phyloP scores from a whole-genome alignment of 2,329 filamentous ascomycete species.

The Bipolaris zeicola region DNA sequence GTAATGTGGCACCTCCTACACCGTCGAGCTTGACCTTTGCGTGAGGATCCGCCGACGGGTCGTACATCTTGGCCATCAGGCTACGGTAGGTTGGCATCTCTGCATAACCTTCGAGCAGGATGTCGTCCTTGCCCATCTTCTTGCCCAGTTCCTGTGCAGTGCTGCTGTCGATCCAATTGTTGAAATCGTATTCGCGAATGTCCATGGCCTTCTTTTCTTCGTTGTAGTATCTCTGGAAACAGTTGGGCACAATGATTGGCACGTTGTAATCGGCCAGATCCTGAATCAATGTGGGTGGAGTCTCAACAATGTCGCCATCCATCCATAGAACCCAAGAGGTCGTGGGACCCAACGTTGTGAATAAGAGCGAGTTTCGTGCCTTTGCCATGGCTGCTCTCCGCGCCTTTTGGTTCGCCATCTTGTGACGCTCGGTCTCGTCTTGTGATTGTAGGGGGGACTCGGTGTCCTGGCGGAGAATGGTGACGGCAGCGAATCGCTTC shows the following conservation, averaged over 20 bases:
- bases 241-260: conserved; percentile 92
- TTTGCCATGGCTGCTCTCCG: conserved; percentile 89
- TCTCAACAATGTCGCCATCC: conserved; percentile 89
- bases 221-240: conserved; percentile 80
- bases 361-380: conserved; percentile 90
- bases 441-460: conserved; percentile 81
- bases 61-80: conserved; percentile 84
- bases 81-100: conserved; percentile 92
- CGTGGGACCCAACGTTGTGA: conserved; percentile 87
- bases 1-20: conserved; percentile 86
- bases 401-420: conserved; percentile 85
- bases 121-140: conserved; percentile 88
- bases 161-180: conserved; percentile 93
- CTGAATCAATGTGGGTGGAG: conserved; percentile 82
- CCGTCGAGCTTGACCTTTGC: conserved; percentile 81
- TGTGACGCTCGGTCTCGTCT: conserved; percentile 86
- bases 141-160: conserved; percentile 75
- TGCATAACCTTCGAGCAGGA: conserved; percentile 88
- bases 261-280: conserved; percentile 88
- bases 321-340: conserved; percentile 98
- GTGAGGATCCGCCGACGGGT: conserved; percentile 57
- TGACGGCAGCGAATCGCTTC: conserved; percentile 87
- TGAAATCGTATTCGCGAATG: conserved; percentile 91
- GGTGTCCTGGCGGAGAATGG: conserved; percentile 94
- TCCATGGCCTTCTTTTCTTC: conserved; percentile 73